These are phyloP conservation scores for Gossypium sturtianum DNA, from an alignment of 345 rosid species.

Conservation along the genomic window DNA sequence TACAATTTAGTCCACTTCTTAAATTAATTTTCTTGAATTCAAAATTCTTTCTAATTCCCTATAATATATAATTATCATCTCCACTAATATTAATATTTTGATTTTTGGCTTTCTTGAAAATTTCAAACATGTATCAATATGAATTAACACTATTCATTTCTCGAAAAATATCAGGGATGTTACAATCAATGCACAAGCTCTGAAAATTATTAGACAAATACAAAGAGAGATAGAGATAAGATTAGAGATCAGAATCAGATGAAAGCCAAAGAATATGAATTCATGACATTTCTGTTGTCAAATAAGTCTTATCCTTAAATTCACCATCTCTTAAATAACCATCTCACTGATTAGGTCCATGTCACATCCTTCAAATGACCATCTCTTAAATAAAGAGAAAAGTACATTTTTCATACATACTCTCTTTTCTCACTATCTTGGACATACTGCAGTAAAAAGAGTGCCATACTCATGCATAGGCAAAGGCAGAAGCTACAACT, in stretches of 20 bases:
- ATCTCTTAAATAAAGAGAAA: not conserved
- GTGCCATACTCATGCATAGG: not conserved
- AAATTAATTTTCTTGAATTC: too few species aligned
- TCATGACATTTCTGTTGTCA: not conserved
- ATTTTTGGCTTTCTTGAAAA: too few species aligned
- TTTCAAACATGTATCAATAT: too few species aligned
- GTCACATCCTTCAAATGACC: not conserved
- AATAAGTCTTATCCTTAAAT: not conserved
- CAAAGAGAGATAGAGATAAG: not conserved
- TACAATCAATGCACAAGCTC: constrained; percentile 28
- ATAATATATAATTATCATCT: too few species aligned
- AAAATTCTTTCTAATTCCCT: too few species aligned
- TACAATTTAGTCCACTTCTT: too few species aligned
- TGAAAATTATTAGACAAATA: constrained; percentile 20
- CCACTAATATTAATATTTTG: too few species aligned
- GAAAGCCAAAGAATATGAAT: not conserved
- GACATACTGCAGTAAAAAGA: not conserved
- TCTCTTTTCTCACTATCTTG: not conserved
- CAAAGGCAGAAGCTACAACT: not conserved
- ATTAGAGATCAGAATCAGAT: not conserved
- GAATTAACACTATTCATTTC: too few species aligned
- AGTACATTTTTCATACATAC: not conserved
- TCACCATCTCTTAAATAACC: not conserved
- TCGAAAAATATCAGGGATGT: too few species aligned
- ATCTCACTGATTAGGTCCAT: too few species aligned